A percentile compares a stretch with the other conserved stretches of the same genome.
Evolutionary conservation across 805 yeast genomes (phyloP).

Genomic region (Starmerella apis): DNA sequence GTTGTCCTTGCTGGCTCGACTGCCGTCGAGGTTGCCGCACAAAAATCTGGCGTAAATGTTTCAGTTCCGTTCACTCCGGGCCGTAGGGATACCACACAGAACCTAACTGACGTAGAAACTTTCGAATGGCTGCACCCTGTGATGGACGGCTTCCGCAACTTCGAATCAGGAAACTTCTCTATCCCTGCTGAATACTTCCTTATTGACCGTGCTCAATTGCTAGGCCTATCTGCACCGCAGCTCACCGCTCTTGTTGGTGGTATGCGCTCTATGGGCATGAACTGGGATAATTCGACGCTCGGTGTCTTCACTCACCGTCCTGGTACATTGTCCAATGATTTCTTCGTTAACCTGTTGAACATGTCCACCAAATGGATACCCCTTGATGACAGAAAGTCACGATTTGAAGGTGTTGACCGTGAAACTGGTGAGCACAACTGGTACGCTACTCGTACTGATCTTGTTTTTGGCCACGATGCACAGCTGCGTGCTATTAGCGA

Average conservation of each 20-base stretch:
- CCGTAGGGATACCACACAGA: slow-evolving; percentile 16
- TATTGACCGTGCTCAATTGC: slow-evolving; percentile 21
- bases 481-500: slow-evolving; percentile 22
- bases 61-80: slow-evolving; percentile 22
- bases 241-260: slow-evolving; percentile 22
- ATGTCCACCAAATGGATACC: slow-evolving; percentile 20
- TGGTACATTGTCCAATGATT: slow-evolving; percentile 19
- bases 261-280: slow-evolving; percentile 17
- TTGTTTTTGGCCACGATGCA: slow-evolving; percentile 17
- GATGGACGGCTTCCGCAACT: slow-evolving; percentile 23
- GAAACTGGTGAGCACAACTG: slow-evolving; percentile 18
- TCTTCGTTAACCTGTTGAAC: slow-evolving; percentile 19
- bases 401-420: slow-evolving; percentile 21
- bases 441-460: slow-evolving; percentile 20
- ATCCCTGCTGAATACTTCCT: slow-evolving; percentile 20
- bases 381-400: slow-evolving; percentile 17
- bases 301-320: slow-evolving; percentile 19
- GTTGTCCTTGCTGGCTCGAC: slow-evolving; percentile 21
- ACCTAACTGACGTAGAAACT: slow-evolving; percentile 17
- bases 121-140: slow-evolving; percentile 24
- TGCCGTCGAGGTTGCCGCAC: slow-evolving; percentile 19
- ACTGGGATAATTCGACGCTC: slow-evolving; percentile 19
- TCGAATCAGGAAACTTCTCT: slow-evolving; percentile 20
- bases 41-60: slow-evolving; percentile 13
- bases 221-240: slow-evolving; percentile 20